These are phyloP conservation scores for Leishmania guyanensis DNA, from an alignment of 208 protist genomes.

Conservation along the genomic window DNA sequence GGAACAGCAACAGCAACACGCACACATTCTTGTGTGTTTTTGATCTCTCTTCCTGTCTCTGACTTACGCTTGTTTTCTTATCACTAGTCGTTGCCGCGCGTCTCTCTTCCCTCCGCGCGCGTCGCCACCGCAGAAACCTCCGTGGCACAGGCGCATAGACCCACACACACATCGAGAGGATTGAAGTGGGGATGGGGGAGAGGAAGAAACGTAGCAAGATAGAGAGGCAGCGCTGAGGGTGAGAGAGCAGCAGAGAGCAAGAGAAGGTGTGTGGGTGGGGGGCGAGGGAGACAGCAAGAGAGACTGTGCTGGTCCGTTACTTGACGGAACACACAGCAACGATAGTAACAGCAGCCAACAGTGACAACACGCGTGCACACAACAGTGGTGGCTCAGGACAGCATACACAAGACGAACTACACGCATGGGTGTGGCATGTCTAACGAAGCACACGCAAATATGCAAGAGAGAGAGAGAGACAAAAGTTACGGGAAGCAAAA, in stretches of 20 bases:
- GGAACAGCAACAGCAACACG: neutral
- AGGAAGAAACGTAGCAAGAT: neutral
- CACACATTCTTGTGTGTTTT: neutral
- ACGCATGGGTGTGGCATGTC: no score
- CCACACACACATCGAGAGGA: neutral
- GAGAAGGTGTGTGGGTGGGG: neutral
- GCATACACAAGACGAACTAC: no score
- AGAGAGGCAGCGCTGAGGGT: neutral
- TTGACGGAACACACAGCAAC: conserved; percentile 5
- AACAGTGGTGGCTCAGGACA: no score
- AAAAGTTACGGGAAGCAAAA: neutral
- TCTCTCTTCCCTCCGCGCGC: no score
- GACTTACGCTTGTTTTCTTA: no score
- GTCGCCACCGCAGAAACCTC: neutral
- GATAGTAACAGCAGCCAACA: conserved; percentile 8
- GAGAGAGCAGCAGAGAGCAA: neutral
- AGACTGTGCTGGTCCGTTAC: neutral
- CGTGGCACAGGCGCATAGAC: neutral
- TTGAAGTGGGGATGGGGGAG: neutral
- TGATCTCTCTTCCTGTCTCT: neutral
- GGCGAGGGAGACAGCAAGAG: neutral
- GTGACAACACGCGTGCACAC: neutral
- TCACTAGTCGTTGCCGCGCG: neutral
- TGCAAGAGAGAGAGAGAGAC: neutral
- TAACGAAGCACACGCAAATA: neutral